Evolutionary conservation across 352 stramenopile genomes (phyloP), one percentile per base, ranked within the genome.

Genomic region (Globisporangium yorkense): DNA sequence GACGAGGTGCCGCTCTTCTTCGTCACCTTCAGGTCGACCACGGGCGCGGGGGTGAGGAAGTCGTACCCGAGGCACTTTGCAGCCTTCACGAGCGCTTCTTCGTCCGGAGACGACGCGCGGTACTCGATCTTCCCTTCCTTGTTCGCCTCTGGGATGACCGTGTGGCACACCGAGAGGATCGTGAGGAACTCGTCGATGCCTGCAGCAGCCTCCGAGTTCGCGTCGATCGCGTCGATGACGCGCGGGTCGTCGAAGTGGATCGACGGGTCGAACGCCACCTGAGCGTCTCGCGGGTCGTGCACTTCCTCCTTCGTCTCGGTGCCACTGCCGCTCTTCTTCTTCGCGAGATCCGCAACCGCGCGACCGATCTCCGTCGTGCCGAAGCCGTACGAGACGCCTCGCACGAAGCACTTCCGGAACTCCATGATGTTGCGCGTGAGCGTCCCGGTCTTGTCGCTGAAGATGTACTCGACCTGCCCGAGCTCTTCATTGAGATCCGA

Each of bases 401-500:
- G 66, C 44, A 98, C 75, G 20, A 86, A 90, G 58, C 90, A 97
- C 53, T 96, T 96, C 44, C 91, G 86, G 56, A 98, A 97, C 68
- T 98, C 84, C 96, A 99, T 99, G 27, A 98, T 88, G 77, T 99
- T 99, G 56, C 93, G 87, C n/a, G 97, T 99, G 37, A 99, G 78
- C 35, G 97, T 99, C 9, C 97, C 97, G 9, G 97, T 99, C 71
- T 99, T 99, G 73, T 99, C 97, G 29, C 84, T 98, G 78, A 99
- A 99, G 15, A 99, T 95, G 62, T 99, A 98, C 61, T 98, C 79
- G 29, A 99, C 85, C 70, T 98, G 88, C 2, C 96, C 97, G 2
- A 98, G 67, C 53, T 98, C 89, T 67, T 96, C 92, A 51, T 96
- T 96, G 51, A 98, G 66, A 54, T 96, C 87, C 0, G 88, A 96